These are phyloP conservation scores for Globomyces pollinis-pini DNA, from an alignment of 192 early-diverging fungal genomes.

Conservation along the genomic window DNA sequence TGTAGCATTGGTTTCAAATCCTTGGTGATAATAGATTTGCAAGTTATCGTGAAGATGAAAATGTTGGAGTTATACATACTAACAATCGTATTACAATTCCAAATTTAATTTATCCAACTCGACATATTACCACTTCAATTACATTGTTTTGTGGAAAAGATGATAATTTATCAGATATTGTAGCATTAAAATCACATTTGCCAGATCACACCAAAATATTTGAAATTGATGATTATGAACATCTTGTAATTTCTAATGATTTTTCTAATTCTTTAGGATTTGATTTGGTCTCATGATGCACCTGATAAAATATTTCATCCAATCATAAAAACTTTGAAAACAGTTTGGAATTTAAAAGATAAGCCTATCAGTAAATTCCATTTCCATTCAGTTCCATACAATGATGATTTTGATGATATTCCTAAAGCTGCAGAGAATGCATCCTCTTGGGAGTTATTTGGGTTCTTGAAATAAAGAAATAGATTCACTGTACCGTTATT, in stretches of 20 bases:
- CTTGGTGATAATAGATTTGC: slow-evolving; percentile 18
- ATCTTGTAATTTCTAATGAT: too few relatives aligned
- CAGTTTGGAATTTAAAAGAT: too few relatives aligned
- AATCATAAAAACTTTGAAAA: slow-evolving; percentile 7
- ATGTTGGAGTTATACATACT: too few relatives aligned
- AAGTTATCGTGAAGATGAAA: slow-evolving; percentile 9
- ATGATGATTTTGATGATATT: too few relatives aligned
- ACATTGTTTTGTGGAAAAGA: slow-evolving; percentile 16
- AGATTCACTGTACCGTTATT: too few relatives aligned
- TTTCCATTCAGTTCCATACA: too few relatives aligned
- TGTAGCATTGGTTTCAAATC: slow-evolving; percentile 33
- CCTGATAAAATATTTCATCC: slow-evolving; percentile 13
- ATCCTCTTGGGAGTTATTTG: too few relatives aligned
- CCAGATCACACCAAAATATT: neutral
- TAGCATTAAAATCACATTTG: neutral
- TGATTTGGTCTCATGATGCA: slow-evolving; percentile 20
- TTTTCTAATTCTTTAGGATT: too few relatives aligned
- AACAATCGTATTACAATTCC: too few relatives aligned
- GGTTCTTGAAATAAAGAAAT: too few relatives aligned
- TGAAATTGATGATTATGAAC: slow-evolving; percentile 10
- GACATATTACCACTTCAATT: slow-evolving; percentile 26
- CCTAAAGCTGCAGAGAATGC: too few relatives aligned
- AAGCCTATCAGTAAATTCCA: too few relatives aligned
- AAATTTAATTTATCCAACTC: slow-evolving; percentile 22
- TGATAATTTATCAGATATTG: slow-evolving; percentile 22